Evolutionary conservation across 768 basidiomycete species (phyloP), one percentile per base, ranked within the genome.

Genomic region (Russula sp.): DNA sequence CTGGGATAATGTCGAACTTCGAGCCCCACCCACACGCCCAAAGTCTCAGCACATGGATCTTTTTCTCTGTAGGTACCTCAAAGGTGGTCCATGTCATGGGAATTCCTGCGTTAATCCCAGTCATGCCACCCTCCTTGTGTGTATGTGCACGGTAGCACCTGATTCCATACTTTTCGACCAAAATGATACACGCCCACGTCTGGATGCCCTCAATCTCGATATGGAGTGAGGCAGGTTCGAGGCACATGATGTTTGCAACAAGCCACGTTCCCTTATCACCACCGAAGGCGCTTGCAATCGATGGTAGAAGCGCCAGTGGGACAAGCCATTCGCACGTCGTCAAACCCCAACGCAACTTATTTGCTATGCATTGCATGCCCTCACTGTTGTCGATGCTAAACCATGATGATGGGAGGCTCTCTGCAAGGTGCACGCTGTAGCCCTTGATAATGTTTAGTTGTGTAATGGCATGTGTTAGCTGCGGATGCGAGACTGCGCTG

Each of bases 111-210:
- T 24, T 16, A 5, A 5, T 46, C 44, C 22, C 44, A n/a, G n/a
- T 46, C 44, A 1, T 32, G 4, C 28, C 28, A 18, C 10, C 22
- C 26, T 11, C 44, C 18, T 5, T 32, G 49, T 22, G 48, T 3
- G 65, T 36, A 1, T 57, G 65, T 34, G 57, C 65, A 48, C 67
- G 60, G 36, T 40, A 68, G 6, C 67, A 42, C 8, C 22, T 32
- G 26, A 66, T 61, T 6, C 26, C 18, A 7, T 60, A 76, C 48
- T 75, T 75, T 62, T 81, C 82, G 66, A 91, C 85, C 59, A 83
- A 78, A 26, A 91, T 67, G 55, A 81, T 73, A 71, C 90, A 91
- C 20, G 78, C 78, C 24, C 88, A 83, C 13, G 88, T 87, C 71
- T 89, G 86, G 49, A 72, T 73, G 14, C 86, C 88, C 52, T 75